These are phyloP conservation scores for Trametes sp. DNA, from an alignment of 1,284 basidiomycete species.

Conservation along the genomic window DNA sequence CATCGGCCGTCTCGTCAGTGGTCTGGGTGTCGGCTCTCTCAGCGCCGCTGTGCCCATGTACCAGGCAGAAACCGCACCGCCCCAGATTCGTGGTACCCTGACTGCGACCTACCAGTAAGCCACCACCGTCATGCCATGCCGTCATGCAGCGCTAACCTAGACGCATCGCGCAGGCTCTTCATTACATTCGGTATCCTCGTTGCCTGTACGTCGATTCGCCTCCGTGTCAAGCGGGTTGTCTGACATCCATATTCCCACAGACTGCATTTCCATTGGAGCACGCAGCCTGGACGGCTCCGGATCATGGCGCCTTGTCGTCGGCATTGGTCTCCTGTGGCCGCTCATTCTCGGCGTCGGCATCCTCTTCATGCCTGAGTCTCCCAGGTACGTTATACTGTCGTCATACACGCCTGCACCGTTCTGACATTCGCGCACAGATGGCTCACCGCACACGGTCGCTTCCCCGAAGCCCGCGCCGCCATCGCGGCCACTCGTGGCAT, in stretches of 20 bases:
- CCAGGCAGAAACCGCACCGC: conserved; percentile 79
- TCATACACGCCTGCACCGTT: conserved; percentile 1
- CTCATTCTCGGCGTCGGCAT: conserved; percentile 73
- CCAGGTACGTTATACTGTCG: conserved; percentile 47
- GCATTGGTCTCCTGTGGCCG: conserved; percentile 76
- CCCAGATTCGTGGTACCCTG: conserved; percentile 79
- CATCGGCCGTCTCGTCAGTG: conserved; percentile 75
- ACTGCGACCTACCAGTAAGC: conserved; percentile 48
- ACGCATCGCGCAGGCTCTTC: conserved; percentile 58
- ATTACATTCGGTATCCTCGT: conserved; percentile 82
- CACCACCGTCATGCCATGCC: not conserved
- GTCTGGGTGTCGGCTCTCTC: conserved; percentile 75
- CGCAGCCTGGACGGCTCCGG: conserved; percentile 54
- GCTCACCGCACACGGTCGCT: conserved; percentile 59
- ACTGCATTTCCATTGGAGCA: conserved; percentile 68
- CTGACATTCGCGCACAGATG: conserved; percentile 47
- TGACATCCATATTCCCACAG: conserved; percentile 37
- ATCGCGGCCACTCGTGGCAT: conserved; percentile 68
- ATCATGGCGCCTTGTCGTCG: conserved; percentile 76
- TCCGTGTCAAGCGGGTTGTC: conserved; percentile 13
- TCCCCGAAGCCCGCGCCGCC: conserved; percentile 59
- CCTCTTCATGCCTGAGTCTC: conserved; percentile 79
- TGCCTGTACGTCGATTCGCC: conserved; percentile 55
- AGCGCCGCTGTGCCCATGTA: conserved; percentile 83
- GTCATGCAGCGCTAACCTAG: conserved; percentile 36